A percentile compares a stretch with the other conserved stretches of the same genome.
Evolutionary conservation across 164 flowering plant genomes (phyloP).

Genomic region (Macadamia tetraphylla): DNA sequence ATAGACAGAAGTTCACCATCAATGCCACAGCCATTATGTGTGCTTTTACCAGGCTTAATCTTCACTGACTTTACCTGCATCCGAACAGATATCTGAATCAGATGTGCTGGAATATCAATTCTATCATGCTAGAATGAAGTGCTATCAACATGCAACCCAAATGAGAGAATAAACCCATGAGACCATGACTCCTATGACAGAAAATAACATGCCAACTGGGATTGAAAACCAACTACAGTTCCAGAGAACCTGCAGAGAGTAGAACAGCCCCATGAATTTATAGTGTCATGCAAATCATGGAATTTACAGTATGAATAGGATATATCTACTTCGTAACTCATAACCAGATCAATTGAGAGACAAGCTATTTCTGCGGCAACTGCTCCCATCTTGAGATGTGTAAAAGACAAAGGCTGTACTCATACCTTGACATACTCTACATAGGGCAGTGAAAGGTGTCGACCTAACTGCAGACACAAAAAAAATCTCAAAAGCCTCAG

Average conservation of each 20-base stretch:
- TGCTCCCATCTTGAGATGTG: not conserved
- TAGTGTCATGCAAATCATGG: not conserved
- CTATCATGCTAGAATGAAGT: no score
- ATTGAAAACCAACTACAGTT: not conserved
- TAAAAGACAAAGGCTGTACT: not conserved
- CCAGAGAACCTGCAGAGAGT: not conserved
- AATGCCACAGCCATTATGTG: conserved; percentile 79
- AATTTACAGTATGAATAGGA: no score
- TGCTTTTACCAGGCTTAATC: conserved; percentile 67
- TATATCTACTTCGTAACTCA: not conserved
- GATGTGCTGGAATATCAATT: not conserved
- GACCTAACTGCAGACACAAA: conserved; percentile 72
- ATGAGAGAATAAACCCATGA: no score
- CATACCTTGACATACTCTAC: conserved; percentile 94
- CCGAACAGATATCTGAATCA: conserved; percentile 5
- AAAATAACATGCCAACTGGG: not conserved
- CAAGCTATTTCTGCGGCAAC: not conserved
- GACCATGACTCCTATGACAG: not conserved
- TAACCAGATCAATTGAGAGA: not conserved
- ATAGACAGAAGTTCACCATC: conserved; percentile 90
- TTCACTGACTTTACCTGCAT: conserved; percentile 90
- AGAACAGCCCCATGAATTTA: not conserved
- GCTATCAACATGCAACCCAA: no score
- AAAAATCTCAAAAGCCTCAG: conserved; percentile 73
- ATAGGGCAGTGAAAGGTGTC: conserved; percentile 82